Base-by-base conservation (phyloP, 768 basidiomycete species). In the Mycena capillaripes region DNA sequence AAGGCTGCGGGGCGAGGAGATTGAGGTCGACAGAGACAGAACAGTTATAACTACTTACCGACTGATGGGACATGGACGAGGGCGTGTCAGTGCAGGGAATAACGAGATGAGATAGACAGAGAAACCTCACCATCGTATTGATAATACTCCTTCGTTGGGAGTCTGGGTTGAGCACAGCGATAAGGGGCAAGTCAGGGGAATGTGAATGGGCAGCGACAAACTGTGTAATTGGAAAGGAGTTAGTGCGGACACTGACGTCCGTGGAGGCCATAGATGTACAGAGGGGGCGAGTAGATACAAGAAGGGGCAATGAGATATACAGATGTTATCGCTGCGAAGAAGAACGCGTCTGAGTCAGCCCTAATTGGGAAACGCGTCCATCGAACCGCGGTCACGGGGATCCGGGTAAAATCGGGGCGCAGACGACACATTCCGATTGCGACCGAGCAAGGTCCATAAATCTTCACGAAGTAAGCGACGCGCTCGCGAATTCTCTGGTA, bases 111-210 rank as follows among this genome's bases (percentile, higher is more conserved):
- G n/a, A n/a, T n/a, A 27, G 36, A 58, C 34, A 14, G 21, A 29
- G 63, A 74, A 61, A 42, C 8, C 36, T 69, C 21, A 81, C 82
- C 78, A 53, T 81, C 79, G 56, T 82, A 84, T 59, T 81, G 81
- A 34, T 65, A 73, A 55, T 77, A 84, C 12, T 76, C 69, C 27
- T 76, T 77, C 7, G 66, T 62, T 0, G 83, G 83, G 7, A 83
- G 72, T 29, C 80, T 81, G 40, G 27, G 11, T n/a, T 2, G 14
- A 12, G 16, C 42, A 29, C 4, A 21, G 36, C 9, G 48, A 29
- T 60, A 38, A 67, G 42, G 4, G 38, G 11, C 27, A 27, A n/a
- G 17, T 12, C 11, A 4, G 27, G 38, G 10, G 38, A 23, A 14
- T 57, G 34, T 23, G 53, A 48, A 70, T 21, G 3, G n/a, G 11